Conservation (phyloP, 768 basidiomycete genomes). For the Auricularia sp. region DNA sequence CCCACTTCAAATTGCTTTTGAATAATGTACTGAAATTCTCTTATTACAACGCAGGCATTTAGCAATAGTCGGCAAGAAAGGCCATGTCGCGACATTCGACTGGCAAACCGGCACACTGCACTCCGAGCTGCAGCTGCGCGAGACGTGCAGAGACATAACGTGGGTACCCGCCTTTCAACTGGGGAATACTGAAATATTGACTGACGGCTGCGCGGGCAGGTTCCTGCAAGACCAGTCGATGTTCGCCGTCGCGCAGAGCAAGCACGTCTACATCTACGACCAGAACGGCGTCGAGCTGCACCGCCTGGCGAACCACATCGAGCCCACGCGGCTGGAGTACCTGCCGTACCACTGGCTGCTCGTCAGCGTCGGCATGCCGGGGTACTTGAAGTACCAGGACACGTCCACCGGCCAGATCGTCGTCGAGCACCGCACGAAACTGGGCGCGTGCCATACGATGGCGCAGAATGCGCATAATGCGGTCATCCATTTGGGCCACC, state of each 20-base stretch:
- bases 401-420: conserved; percentile 86
- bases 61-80: conserved; percentile 71
- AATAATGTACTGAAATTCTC: background rate
- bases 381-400: conserved; percentile 93
- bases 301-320: conserved; percentile 70
- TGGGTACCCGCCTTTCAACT: conserved; percentile 26
- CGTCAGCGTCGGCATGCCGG: conserved; percentile 57
- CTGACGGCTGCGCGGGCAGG: conserved; percentile 25
- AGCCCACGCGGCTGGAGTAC: conserved; percentile 84
- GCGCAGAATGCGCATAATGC: conserved; percentile 89
- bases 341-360: conserved; percentile 95
- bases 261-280: conserved; percentile 95
- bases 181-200: no score
- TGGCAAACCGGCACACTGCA: conserved; percentile 83
- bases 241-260: conserved; percentile 92
- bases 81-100: conserved; percentile 90
- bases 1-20: conserved; percentile 6
- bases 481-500: conserved; percentile 88
- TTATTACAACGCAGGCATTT: conserved; percentile 47
- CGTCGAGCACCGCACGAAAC: conserved; percentile 79
- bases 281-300: conserved; percentile 89
- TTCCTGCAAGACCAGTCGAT: conserved; percentile 90
- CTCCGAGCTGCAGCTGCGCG: conserved; percentile 78
- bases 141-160: conserved; percentile 90
- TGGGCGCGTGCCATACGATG: conserved; percentile 79